phyloP scores from a whole-genome alignment of 345 rosid genomes.

The Hibiscus tridactylites region DNA sequence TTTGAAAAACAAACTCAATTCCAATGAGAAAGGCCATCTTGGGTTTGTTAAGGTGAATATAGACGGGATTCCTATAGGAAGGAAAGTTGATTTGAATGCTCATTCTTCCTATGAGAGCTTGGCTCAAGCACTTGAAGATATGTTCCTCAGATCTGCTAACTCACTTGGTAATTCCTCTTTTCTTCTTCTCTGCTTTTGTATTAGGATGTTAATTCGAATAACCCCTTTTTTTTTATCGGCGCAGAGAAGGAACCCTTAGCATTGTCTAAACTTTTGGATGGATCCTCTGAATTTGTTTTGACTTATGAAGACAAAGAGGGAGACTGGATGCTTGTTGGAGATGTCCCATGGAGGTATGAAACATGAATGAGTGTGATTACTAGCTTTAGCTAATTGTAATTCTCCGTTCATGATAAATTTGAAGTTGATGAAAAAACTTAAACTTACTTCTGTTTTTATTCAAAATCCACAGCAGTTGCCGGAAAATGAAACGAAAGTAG shows the following conservation, averaged over 20 bases:
- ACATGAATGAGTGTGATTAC: no score
- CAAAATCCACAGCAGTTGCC: neutral
- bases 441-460: neutral
- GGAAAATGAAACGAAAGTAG: neutral
- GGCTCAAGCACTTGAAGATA: slow-evolving; percentile 59
- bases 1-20: slow-evolving; percentile 33
- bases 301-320: slow-evolving; percentile 95
- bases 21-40: slow-evolving; percentile 39
- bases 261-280: slow-evolving; percentile 64
- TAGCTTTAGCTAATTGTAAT: neutral
- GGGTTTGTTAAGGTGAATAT: slow-evolving; percentile 84
- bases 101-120: slow-evolving; percentile 63
- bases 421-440: neutral
- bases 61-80: slow-evolving; percentile 86
- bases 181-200: neutral
- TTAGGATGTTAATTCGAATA: neutral
- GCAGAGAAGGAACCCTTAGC: slow-evolving; percentile 23
- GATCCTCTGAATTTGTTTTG: slow-evolving; percentile 76
- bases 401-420: neutral
- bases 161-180: slow-evolving; percentile 26
- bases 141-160: slow-evolving; percentile 55
- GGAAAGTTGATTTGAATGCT: slow-evolving; percentile 79
- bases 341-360: slow-evolving; percentile 91
- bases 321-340: slow-evolving; percentile 98
- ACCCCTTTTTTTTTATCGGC: slow-evolving; percentile 12